A percentile compares a stretch with the other conserved stretches of the same genome.
Conservation (phyloP, 2,329 filamentous ascomycete genomes). For the Teratosphaeriaceae sp. region DNA sequence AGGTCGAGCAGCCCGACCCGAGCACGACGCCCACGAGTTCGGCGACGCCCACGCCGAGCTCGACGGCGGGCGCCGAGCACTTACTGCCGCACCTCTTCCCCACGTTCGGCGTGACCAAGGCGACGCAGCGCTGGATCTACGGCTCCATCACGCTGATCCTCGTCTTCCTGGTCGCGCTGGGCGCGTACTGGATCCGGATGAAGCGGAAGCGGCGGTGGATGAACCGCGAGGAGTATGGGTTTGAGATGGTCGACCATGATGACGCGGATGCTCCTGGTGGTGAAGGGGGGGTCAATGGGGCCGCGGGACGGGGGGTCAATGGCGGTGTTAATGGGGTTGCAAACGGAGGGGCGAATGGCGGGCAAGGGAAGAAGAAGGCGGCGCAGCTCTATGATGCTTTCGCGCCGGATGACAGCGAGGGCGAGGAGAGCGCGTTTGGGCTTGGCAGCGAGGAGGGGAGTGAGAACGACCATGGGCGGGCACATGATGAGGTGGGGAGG, state of each 20-base stretch:
- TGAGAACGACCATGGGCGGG: conserved; percentile 48
- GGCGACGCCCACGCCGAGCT: conserved; percentile 20
- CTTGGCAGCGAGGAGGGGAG: conserved; percentile 46
- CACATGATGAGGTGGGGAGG: conserved; percentile 16
- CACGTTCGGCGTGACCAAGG: conserved; percentile 80
- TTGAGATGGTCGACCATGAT: conserved; percentile 77
- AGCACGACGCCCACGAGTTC: conserved; percentile 18
- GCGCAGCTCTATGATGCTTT: conserved; percentile 97
- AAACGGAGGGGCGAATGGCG: conserved; percentile 21
- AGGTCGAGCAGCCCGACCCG: conserved; percentile 24
- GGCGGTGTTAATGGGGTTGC: conserved; percentile 19
- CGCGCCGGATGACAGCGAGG: conserved; percentile 81
- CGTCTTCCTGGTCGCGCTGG: conserved; percentile 70
- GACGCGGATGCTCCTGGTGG: conserved; percentile 47
- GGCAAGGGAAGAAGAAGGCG: conserved; percentile 53
- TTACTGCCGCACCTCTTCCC: conserved; percentile 82
- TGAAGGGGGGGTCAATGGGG: too few relatives aligned
- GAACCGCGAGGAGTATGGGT: conserved; percentile 76
- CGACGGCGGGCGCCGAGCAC: conserved; percentile 39
- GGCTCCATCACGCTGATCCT: conserved; percentile 78
- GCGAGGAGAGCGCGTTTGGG: not conserved
- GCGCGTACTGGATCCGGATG: conserved; percentile 70
- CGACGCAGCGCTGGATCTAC: conserved; percentile 90
- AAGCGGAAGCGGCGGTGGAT: conserved; percentile 58
- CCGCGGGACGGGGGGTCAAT: conserved; percentile 19